A percentile compares a stretch with the other conserved stretches of the same genome.
Conservation (phyloP, 2,329 filamentous ascomycete genomes). For the Talaromyces sp. region DNA sequence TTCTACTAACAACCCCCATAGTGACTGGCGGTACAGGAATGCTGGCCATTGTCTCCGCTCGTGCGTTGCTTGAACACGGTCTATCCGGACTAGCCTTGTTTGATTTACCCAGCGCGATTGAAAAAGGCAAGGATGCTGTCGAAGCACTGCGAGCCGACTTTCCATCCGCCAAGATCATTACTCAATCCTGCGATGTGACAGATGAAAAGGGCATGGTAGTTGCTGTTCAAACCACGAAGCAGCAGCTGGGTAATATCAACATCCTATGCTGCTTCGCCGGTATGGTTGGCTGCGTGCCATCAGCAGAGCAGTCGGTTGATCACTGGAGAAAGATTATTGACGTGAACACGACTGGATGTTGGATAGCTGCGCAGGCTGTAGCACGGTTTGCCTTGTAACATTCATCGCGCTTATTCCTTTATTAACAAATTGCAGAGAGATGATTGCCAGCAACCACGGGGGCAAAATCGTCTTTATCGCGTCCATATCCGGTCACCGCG, state of each 20-base stretch:
- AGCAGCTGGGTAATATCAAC: constrained; percentile 46
- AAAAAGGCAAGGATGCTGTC: constrained; percentile 37
- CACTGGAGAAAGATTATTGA: constrained; percentile 62
- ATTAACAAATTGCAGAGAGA: constrained; percentile 29
- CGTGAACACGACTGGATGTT: constrained; percentile 66
- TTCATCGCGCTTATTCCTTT: neutral
- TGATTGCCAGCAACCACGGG: constrained; percentile 47
- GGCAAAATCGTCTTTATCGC: constrained; percentile 63
- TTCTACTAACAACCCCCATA: constrained; percentile 12
- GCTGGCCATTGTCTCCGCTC: constrained; percentile 53
- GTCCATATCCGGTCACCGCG: constrained; percentile 61
- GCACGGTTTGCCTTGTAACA: constrained; percentile 34
- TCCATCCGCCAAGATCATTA: constrained; percentile 47
- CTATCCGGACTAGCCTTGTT: constrained; percentile 55
- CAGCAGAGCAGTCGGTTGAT: constrained; percentile 53
- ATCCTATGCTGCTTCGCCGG: constrained; percentile 63
- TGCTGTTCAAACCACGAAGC: constrained; percentile 14
- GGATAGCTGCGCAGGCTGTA: constrained; percentile 63
- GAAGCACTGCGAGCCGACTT: constrained; percentile 49
- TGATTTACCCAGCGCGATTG: constrained; percentile 48
- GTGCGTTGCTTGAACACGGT: constrained; percentile 65
- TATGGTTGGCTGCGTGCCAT: constrained; percentile 58
- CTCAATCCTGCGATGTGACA: constrained; percentile 56
- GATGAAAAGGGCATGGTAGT: constrained; percentile 33
- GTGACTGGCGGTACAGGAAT: constrained; percentile 64